Evolutionary conservation across 306 rosid species (phyloP), one percentile per base, ranked within the genome.

Genomic region (Prinsepia uniflora): DNA sequence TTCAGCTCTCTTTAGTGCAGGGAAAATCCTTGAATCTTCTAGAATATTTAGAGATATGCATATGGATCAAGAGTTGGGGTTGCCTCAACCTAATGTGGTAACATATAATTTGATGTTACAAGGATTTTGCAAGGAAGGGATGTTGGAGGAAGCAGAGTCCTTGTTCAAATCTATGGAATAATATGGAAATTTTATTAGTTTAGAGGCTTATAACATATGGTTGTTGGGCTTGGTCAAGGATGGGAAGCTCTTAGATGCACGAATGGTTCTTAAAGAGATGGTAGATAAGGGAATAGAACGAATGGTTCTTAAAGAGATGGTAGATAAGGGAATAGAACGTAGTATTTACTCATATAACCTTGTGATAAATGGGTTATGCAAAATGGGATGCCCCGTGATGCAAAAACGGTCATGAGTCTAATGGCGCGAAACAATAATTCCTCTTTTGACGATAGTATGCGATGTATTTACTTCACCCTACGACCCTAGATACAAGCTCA

Each of bases 11-110:
- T 90, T 95, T 79, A 72, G 68, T 48, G 81, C 77, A 1, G 89
- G 97, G 73, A 85, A 94, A 68, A 79, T 94, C 72, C 72, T 87
- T 9, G 96, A 94, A 81, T 97, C 97, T 4, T 94, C 95, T 2
- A 90, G 95, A 71, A 94, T 94, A 71, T 91, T 90, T 72, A 83
- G 95, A 57, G 98, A 94, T 80, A 89, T 94, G 98, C 89, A 83
- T 69, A 75, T 83, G 53, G 97, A 89, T 72, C 82, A 83, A 65
- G 92, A 80, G 17, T 72, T 90, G 76, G 96, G 96, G 55, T 84
- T 94, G 72, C 97, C 98, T 1, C 87, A 41, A 76, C 98, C 98
- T 3, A 90, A 90, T 73, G 70, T 67, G 2, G 46, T 89, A 2
- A 94, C 97, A 14, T 86, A 70, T 76, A 94, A 91, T 80, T 72